A percentile compares a stretch with the other conserved stretches of the same genome.
phyloP scores from a whole-genome alignment of 306 rosid genomes.

The Lagenaria siceraria region DNA sequence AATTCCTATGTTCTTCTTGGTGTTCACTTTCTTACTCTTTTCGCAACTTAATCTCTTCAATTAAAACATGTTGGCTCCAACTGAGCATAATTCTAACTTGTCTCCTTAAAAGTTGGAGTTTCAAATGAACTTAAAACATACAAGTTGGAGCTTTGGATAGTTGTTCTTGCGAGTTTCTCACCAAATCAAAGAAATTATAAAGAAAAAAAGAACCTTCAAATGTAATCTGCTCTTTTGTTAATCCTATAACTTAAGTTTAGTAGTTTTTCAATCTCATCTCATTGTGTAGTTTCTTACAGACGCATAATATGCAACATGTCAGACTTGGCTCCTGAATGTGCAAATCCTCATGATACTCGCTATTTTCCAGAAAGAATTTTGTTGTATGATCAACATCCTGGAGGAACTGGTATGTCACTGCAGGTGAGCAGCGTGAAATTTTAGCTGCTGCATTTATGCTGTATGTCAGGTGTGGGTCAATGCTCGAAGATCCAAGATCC shows the following conservation, averaged over 20 bases:
- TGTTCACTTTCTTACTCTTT: background rate
- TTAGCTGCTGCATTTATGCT: background rate
- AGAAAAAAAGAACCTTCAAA: background rate
- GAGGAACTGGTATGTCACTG: slow-evolving; percentile 66
- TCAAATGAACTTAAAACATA: background rate
- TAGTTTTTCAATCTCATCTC: slow-evolving; percentile 12
- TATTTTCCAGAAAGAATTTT: slow-evolving; percentile 79
- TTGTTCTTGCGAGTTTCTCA: background rate
- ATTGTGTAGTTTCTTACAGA: slow-evolving; percentile 27
- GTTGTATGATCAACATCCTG: slow-evolving; percentile 75
- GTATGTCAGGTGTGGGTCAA: background rate
- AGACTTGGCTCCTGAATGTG: slow-evolving; percentile 84
- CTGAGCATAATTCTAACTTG: background rate
- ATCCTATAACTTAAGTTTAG: background rate
- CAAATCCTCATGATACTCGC: slow-evolving; percentile 61
- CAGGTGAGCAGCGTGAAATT: slow-evolving; percentile 36
- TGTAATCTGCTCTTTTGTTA: background rate
- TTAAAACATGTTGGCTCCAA: background rate
- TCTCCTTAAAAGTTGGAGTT: background rate
- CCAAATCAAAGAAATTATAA: background rate
- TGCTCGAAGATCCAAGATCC: too few species aligned
- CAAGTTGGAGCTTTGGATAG: too few species aligned
- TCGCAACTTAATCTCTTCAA: background rate
- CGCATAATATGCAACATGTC: slow-evolving; percentile 65
- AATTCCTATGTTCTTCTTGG: background rate